Evolutionary conservation across 73 alveolate species (phyloP), one percentile per base, ranked within the genome.

Genomic region (Durusdinium trenchii): DNA sequence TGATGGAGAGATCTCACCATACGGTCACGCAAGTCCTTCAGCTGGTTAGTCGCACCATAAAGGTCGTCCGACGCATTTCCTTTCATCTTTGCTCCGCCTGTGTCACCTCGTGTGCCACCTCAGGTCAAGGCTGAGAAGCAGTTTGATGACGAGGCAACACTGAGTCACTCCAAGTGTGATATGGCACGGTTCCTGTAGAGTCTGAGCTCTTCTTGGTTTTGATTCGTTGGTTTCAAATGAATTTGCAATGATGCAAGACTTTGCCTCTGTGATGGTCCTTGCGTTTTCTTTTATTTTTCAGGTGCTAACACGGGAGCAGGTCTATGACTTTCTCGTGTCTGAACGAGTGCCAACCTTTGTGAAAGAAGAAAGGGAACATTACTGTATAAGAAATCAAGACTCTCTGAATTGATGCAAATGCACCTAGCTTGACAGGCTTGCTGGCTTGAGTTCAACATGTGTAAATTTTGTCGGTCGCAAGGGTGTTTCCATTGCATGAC

Each of bases 281-380:
- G 12, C 12, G 36, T 30, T n/a, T 10, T 43, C 45, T 10, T 14
- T 32, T n/a, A 5, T 26, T 16, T 12, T 23, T 12, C 40, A 86
- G 95, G 95, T 60, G 82, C 95, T 86, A 35, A 52, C 82, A 9
- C 32, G 82, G 35, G 61, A 60, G 82, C 73, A 90, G 97, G 90
- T 91, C 78, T 78, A 57, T 23, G 98, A 91, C 57, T 91, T 69
- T 42, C 60, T 91, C 45, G 89, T 57, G 75, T 91, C 98, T 10
- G 98, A 91, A 78, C 57, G 98, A 61, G 97, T 54, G 86, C 94
- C 40, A 5, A 5, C 42, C 62, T 52, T 75, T 42, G 16, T n/a
- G n/a, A n/a, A n/a, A n/a, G n/a, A n/a, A n/a, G n/a, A n/a, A n/a
- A n/a, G n/a, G n/a, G n/a, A n/a, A n/a, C n/a, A n/a, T n/a, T n/a